Conservation (phyloP, 805 yeast species). For the Candida caryicola region DNA sequence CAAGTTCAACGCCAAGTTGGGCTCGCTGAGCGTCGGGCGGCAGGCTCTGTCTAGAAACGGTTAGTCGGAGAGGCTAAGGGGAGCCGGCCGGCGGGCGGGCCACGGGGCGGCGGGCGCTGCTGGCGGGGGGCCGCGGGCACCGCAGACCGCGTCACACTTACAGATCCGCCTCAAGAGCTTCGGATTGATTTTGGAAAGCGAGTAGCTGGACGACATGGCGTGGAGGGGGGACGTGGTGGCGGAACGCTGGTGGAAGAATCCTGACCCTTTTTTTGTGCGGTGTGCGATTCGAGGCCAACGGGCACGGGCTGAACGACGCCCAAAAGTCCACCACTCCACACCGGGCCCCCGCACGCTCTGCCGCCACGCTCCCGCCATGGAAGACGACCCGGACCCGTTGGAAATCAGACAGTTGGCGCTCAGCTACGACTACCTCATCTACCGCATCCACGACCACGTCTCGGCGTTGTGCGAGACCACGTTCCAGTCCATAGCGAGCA, state of each 20-base stretch:
- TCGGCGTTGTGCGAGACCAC: constrained; percentile 44
- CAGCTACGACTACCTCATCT: constrained; percentile 62
- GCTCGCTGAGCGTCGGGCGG: constrained; percentile 76
- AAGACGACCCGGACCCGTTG: constrained; percentile 48
- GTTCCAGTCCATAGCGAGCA: constrained; percentile 26
- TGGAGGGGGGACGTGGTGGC: not conserved
- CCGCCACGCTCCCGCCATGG: not conserved
- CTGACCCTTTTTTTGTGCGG: constrained; percentile 2
- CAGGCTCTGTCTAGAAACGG: constrained; percentile 68
- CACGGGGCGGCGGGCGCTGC: not conserved
- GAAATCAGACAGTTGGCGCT: constrained; percentile 58
- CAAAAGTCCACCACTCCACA: no score
- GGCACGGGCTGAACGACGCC: no score
- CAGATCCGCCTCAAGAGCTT: constrained; percentile 44
- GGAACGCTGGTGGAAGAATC: constrained; percentile 1
- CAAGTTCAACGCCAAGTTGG: constrained; percentile 81
- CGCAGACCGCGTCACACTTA: constrained; percentile 20
- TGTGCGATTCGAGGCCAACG: not conserved
- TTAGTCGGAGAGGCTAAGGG: constrained; percentile 12
- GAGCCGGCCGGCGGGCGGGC: not conserved
- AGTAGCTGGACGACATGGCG: constrained; percentile 21
- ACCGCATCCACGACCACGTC: constrained; percentile 57
- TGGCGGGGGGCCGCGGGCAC: not conserved
- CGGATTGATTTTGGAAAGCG: constrained; percentile 45
- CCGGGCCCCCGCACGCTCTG: no score